These are phyloP conservation scores for Acacia crassicarpa DNA, from an alignment of 306 rosid species.

Conservation along the genomic window DNA sequence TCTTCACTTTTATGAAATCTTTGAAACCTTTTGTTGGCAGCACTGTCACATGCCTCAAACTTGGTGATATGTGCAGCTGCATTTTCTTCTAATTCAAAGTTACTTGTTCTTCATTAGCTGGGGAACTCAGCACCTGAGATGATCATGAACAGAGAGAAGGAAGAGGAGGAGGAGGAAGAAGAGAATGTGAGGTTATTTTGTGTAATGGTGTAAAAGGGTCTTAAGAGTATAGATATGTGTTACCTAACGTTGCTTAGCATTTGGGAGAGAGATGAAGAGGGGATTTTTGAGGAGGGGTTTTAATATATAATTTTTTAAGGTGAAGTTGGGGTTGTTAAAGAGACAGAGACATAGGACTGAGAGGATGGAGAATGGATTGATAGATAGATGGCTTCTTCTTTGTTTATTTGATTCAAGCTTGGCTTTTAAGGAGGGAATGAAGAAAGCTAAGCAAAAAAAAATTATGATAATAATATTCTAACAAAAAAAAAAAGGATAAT, in stretches of 20 bases:
- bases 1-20: conserved; percentile 90
- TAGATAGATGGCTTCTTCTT: conserved; percentile 17
- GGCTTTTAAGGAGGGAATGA: conserved; percentile 63
- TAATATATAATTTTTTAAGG: conserved; percentile 34
- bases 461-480: background rate
- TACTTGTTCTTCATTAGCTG: conserved; percentile 55
- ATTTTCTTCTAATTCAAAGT: conserved; percentile 34
- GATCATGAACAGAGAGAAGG: conserved; percentile 42
- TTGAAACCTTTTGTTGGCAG: conserved; percentile 87
- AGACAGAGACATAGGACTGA: conserved; percentile 94
- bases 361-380: conserved; percentile 23
- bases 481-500: background rate
- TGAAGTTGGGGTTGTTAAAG: conserved; percentile 63
- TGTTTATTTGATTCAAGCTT: conserved; percentile 67
- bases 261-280: conserved; percentile 58
- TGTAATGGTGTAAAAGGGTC: conserved; percentile 54
- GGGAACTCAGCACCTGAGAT: conserved; percentile 25
- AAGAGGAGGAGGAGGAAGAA: conserved; percentile 36
- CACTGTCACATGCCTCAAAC: conserved; percentile 91
- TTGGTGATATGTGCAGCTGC: conserved; percentile 98
- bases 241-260: conserved; percentile 98
- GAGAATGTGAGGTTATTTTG: conserved; percentile 36
- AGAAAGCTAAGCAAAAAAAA: conserved; percentile 18
- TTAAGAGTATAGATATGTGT: conserved; percentile 69
- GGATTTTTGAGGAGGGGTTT: conserved; percentile 15